These are phyloP conservation scores for Podochytrium sp. DNA, from an alignment of 192 early-diverging fungal genomes.

Conservation along the genomic window DNA sequence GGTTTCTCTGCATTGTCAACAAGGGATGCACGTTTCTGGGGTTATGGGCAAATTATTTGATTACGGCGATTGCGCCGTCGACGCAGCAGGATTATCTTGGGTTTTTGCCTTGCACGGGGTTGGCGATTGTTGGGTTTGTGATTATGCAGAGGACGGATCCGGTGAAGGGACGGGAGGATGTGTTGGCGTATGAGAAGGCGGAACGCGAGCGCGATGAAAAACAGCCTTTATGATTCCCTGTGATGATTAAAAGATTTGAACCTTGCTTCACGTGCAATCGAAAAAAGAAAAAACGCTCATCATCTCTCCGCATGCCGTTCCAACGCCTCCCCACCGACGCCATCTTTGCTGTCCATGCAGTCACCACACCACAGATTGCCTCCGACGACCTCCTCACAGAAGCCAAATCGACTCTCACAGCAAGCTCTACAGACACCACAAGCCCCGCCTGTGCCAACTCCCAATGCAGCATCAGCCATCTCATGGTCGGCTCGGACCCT, in stretches of 20 bases:
- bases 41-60: slow-evolving; percentile 23
- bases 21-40: slow-evolving; percentile 43
- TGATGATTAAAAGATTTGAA: background rate
- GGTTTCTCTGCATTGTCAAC: slow-evolving; percentile 44
- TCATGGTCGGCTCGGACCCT: no score
- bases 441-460: no score
- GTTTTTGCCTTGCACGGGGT: slow-evolving; percentile 9
- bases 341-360: no score
- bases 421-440: no score
- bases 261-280: no score
- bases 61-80: background rate
- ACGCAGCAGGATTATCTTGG: background rate
- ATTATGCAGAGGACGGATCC: slow-evolving; percentile 17
- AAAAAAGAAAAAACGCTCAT: no score
- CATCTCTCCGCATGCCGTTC: no score
- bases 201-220: background rate
- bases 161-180: background rate
- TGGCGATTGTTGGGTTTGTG: background rate
- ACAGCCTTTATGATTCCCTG: background rate
- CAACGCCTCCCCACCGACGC: no score
- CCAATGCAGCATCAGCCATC: no score
- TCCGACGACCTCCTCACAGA: no score
- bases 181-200: slow-evolving; percentile 13
- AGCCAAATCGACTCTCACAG: no score
- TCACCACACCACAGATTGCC: no score